Evolutionary conservation across 2,329 filamentous ascomycete genomes (phyloP).

Genomic region (Aphanocladium album): DNA sequence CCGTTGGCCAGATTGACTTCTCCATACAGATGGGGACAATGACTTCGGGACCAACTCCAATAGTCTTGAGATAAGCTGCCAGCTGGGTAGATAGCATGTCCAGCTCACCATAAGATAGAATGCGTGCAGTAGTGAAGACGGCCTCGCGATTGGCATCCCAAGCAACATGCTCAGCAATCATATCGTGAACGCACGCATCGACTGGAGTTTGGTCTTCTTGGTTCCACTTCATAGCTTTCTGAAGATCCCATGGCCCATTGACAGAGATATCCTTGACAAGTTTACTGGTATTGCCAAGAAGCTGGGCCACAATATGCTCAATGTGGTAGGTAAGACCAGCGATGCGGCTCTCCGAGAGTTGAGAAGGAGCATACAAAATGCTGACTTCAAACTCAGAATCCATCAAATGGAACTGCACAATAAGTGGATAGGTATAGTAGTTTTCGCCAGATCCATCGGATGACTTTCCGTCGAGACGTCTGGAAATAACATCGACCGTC

Average conservation of each 20-base stretch:
- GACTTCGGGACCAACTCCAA: slow-evolving; percentile 20
- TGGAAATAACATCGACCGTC: background rate
- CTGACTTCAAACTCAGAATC: background rate
- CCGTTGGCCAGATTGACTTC: slow-evolving; percentile 25
- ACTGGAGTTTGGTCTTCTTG: background rate
- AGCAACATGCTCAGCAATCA: background rate
- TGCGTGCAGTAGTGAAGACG: background rate
- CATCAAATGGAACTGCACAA: background rate
- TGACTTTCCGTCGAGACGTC: background rate
- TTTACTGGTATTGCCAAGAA: background rate
- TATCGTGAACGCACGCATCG: background rate
- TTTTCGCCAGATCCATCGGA: background rate
- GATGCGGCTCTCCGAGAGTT: background rate
- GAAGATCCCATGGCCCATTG: background rate
- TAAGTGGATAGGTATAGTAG: background rate
- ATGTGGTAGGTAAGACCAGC: background rate
- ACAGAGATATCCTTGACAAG: background rate
- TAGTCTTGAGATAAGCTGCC: background rate
- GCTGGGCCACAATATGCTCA: background rate
- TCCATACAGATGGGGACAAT: slow-evolving; percentile 27
- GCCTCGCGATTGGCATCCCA: background rate
- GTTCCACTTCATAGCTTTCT: background rate
- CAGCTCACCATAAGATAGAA: slow-evolving; percentile 12
- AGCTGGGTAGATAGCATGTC: background rate
- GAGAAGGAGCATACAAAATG: background rate